Evolutionary conservation across 768 basidiomycete species (phyloP), one percentile per base, ranked within the genome.

Genomic region (Leccinum variicolor): DNA sequence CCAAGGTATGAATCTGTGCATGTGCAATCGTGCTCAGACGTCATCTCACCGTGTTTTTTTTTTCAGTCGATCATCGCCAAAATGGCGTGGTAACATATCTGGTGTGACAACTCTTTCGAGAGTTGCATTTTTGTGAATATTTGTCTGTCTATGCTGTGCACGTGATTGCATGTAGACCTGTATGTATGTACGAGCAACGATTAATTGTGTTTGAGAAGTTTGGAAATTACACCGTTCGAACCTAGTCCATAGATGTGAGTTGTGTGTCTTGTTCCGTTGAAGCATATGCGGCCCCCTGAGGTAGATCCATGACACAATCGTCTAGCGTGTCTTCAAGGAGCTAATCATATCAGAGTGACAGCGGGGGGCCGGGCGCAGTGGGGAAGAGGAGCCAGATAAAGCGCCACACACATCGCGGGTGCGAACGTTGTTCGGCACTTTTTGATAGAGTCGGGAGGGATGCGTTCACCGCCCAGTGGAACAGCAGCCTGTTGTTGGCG

Each of bases 61-160:
- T 8, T 21, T 8, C 41, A 76, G 75, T 76, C 74, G 1, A 63
- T 77, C 39, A 28, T 76, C 52, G 76, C 75, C 48, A 73, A 65
- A 56, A 72, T 74, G 66, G 76, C 75, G 7, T 76, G 75, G 75
- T 76, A 62, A 69, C 53, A 39, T 8, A 41, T 13, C 3, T 21
- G 36, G 41, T 9, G 41, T 6, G 11, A 19, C 41, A 19, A 43
- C 19, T 43, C 19, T 17, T 39, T 41, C 39, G 39, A 43, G 10
- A 11, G 41, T 19, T 43, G 41, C 41, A 11, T 19, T 43, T 43
- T 43, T 43, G 41, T 43, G 19, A 19, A 43, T 43, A 43, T 9
- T 43, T 43, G 10, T 43, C 11, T 19, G 3, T 39, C 36, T 43
- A 43, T 21, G 19, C 23, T 53, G 29, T 29, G 3, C 4, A n/a